Base-by-base conservation (phyloP, 306 rosid genomes). In the Medicago lupulina region DNA sequence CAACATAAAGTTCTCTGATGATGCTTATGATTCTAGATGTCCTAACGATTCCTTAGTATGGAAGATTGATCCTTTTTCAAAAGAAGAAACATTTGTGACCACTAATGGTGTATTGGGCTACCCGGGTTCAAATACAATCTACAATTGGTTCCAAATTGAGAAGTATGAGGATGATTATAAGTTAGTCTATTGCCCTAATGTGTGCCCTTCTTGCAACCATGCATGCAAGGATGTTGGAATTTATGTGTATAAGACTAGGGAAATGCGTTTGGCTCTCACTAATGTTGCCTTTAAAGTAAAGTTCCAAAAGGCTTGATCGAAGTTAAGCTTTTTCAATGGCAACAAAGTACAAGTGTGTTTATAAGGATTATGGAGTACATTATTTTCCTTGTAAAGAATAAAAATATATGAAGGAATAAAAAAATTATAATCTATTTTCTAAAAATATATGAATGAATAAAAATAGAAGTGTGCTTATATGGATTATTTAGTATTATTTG, bases 101-200 rank as follows among this genome's bases (percentile, higher is more conserved):
- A 79, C 62, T 0, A 77, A 79, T 0, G 89, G 89, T 0, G 80
- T 57, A 46, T 41, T 69, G 2, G 93, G 89, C 7, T 79, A 83
- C 54, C 86, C 85, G 0, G 0, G 88, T 46, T 47, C 15, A 31
- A 6, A 40, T 47, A 88, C 88, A 0, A 51, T 74, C 0, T 19
- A 69, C 28, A 84, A 84, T 11, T 88, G 90, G 89, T 84, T 88
- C 79, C 82, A 69, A 53, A 89, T 92, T 43, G 89, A 87, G 84
- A 85, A 77, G 57, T 57, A 39, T 0, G 82, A 78, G 11, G 73
- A 14, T 2, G 70, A 46, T 55, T 92, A 88, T 65, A 87, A 86
- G 67, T 28, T 92, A 8, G 77, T 66, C 2, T 86, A 83, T 13
- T 91, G 95, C 61, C 95, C 95, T 1, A 76, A 50, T 1, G 89